Conservation (phyloP, 345 rosid genomes). For the Melaleuca alternifolia region DNA sequence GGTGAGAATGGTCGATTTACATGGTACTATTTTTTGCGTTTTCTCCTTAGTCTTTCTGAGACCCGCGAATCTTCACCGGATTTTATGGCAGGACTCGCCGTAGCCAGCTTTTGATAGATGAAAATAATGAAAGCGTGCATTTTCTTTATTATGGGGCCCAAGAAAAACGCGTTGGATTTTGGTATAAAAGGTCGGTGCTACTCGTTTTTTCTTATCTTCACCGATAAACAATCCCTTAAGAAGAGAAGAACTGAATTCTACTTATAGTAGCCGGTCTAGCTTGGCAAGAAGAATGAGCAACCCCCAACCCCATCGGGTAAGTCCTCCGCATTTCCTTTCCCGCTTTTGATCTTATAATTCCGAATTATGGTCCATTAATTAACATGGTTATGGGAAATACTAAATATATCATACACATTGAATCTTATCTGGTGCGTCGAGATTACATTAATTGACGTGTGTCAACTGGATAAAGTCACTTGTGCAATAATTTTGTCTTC, state of each 20-base stretch:
- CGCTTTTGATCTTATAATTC: no score
- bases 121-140: neutral
- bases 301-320: neutral
- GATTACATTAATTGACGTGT: neutral
- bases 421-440: neutral
- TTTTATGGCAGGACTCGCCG: no score
- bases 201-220: neutral
- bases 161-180: neutral
- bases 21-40: no score
- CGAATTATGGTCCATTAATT: no score
- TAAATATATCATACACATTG: neutral
- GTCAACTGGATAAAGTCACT: neutral
- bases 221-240: neutral
- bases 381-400: neutral
- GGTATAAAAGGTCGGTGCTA: neutral
- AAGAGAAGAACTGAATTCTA: neutral
- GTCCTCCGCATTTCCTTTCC: neutral
- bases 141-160: neutral
- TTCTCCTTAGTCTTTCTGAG: no score
- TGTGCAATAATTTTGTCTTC: neutral
- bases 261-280: neutral
- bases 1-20: no score
- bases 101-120: neutral
- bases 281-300: neutral
- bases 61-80: no score